Evolutionary conservation across 2,329 filamentous ascomycete genomes (phyloP), one percentile per base, ranked within the genome.

Genomic region (Chalaropsis ovoidea): DNA sequence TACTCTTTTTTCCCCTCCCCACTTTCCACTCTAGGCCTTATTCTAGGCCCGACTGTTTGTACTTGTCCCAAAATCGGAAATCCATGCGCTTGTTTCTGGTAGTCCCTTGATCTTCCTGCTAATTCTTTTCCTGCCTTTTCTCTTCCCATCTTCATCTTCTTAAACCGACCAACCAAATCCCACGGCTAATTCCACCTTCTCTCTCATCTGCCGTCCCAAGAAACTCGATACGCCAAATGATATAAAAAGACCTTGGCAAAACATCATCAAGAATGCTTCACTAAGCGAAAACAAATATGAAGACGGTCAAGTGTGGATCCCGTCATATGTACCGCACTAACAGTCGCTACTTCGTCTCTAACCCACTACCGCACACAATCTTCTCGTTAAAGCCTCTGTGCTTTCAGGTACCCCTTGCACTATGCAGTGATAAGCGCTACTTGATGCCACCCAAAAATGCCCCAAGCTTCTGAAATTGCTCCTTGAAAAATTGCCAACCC

Each of bases 261-360:
- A 58, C 54, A 35, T 58, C 54, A 3, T 58, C 4, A 19, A 58
- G 54, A 39, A 58, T 58, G 54, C 43, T 8, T 58, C 54, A 35
- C 31, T 19, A 58, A 19, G 54, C 54, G 54, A 35, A 49, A 35
- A 13, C 10, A 24, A 31, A 45, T 42, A 47, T 39, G 42, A 62
- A 62, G 42, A 47, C 61, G 41, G 41, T 35, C 42, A 47, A 62
- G 24, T 62, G 41, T 62, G 41, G 61, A 47, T 43, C 61, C 54
- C 54, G 13, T 35, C 54, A 31, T 17, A 35, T 58, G 54, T 58
- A 58, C 54, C 10, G 24, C 24, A 35, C 31, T 58, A n/a, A 31
- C 52, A 24, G 49, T 2, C 15, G 15, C 27, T 58, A 39, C 54
- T 19, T 39, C 6, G 31, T 35, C 8, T 22, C 8, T 5, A 31